Conservation (phyloP, 2,329 filamentous ascomycete genomes). For the Ilyonectria sp. region DNA sequence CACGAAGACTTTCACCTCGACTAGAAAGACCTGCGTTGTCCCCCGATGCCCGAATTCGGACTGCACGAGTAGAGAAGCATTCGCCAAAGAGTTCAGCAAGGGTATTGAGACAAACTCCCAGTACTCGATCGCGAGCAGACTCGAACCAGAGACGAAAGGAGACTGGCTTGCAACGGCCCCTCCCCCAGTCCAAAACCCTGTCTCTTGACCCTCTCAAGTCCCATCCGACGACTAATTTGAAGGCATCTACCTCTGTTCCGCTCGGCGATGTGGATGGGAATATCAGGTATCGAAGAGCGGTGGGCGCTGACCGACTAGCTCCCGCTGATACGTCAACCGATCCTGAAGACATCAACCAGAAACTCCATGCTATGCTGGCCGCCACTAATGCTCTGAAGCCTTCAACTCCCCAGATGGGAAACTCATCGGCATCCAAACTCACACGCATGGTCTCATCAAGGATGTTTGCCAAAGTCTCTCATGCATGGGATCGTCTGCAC, state of each 20-base stretch:
- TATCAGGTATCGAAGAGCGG: constrained; percentile 11
- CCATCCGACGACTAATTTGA: constrained; percentile 32
- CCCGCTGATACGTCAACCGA: constrained; percentile 16
- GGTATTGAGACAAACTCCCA: constrained; percentile 34
- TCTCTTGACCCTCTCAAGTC: constrained; percentile 41
- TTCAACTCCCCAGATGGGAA: constrained; percentile 27
- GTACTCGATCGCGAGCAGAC: constrained; percentile 28
- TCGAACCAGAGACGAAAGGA: constrained; percentile 34
- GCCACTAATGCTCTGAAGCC: constrained; percentile 55
- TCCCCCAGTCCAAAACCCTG: constrained; percentile 30
- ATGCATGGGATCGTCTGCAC: constrained; percentile 52
- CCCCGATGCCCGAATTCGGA: constrained; percentile 13
- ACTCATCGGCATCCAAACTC: constrained; percentile 42
- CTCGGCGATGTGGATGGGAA: constrained; percentile 37
- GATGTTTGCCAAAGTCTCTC: constrained; percentile 53
- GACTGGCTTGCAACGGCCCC: constrained; percentile 32
- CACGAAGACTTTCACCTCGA: constrained; percentile 28
- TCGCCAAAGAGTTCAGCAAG: constrained; percentile 27
- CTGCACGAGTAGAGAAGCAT: constrained; percentile 30
- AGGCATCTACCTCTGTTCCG: constrained; percentile 25
- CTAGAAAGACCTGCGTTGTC: constrained; percentile 16
- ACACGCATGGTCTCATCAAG: constrained; percentile 50
- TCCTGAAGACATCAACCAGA: constrained; percentile 51
- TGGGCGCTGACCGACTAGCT: not conserved
- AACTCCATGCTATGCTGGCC: constrained; percentile 55